phyloP scores from a whole-genome alignment of 2,329 filamentous ascomycete species.

The Xylariaceae sp. region DNA sequence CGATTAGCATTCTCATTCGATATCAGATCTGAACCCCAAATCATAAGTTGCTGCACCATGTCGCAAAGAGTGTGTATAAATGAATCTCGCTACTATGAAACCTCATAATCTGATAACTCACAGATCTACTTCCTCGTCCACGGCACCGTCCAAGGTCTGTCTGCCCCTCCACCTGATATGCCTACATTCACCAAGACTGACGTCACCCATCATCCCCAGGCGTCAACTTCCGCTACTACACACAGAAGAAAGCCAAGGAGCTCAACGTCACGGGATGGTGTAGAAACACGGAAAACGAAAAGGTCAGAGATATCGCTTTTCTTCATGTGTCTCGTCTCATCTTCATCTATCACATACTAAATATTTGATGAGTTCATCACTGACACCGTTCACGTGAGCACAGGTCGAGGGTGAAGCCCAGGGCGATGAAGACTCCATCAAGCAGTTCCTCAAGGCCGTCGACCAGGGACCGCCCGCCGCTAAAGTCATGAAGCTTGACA shows the following conservation, averaged over 20 bases:
- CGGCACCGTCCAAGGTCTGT: slow-evolving; percentile 64
- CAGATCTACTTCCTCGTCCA: slow-evolving; percentile 62
- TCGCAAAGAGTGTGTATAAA: slow-evolving; percentile 17
- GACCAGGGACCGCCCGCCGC: slow-evolving; percentile 70
- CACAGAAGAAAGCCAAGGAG: slow-evolving; percentile 46
- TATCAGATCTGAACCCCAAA: no score
- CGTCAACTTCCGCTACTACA: slow-evolving; percentile 55
- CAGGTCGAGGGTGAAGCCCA: slow-evolving; percentile 91
- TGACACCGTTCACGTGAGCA: slow-evolving; percentile 9
- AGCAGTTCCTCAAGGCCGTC: slow-evolving; percentile 69
- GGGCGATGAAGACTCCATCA: slow-evolving; percentile 60
- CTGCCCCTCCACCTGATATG: slow-evolving; percentile 23
- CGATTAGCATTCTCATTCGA: no score
- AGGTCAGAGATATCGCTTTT: slow-evolving; percentile 31
- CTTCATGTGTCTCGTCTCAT: no score
- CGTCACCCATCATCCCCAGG: slow-evolving; percentile 32
- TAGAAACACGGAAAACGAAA: slow-evolving; percentile 52
- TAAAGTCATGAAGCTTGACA: slow-evolving; percentile 69
- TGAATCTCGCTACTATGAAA: no score
- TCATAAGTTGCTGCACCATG: slow-evolving; percentile 8
- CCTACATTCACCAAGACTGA: slow-evolving; percentile 9
- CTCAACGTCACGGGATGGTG: slow-evolving; percentile 58
- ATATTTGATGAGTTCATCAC: no score
- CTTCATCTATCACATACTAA: no score
- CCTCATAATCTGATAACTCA: neutral